Base-by-base conservation (phyloP, 768 basidiomycete genomes). In the Hortiboletus campestris region DNA sequence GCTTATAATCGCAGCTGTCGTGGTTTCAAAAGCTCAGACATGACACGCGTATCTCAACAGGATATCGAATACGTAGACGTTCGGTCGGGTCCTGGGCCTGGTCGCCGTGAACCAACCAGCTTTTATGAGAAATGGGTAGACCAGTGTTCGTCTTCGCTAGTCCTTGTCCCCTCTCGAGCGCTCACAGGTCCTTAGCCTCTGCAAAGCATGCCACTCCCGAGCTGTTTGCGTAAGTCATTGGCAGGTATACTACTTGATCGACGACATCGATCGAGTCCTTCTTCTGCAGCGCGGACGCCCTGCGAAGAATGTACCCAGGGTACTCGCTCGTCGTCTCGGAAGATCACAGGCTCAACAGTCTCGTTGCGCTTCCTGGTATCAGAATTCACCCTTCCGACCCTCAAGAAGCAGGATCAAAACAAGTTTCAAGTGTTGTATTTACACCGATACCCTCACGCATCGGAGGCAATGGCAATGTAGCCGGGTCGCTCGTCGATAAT, bases 261-360 rank as follows among this genome's bases (percentile, higher is more conserved):
- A 34, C 12, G 46, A 51, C 45, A 62, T 55, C 44, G 55, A 40
- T 53, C 32, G 22, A 39, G n/a, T 25, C 14, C 49, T 46, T 28
- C 32, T 16, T 31, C 7, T 43, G 47, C 57, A 70, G 71, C 71
- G 79, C 62, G 65, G 74, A 84, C 55, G 71, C 76, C 38, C 74
- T 91, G 38, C 80, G 77, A 36, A 78, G 75, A 60, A 53, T 86
- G 16, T 84, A 89, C 65, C 85, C 88, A 7, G 78, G 80, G 11
- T 76, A 86, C 62, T 83, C 84, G 28, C 61, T 89, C 28, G 77
- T 88, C 9, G 69, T 80, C 56, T 80, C 85, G 4, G 63, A 70
- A 8, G 82, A 84, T 53, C 69, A 57, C 48, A 65, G 72, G 29
- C 64, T 85, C 57, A 70, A 79, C 56, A 72, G 78, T 55, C 58